Evolutionary conservation across 2,329 filamentous ascomycete genomes (phyloP), one percentile per base, ranked within the genome.

Genomic region (Cladophialophora yegresii): DNA sequence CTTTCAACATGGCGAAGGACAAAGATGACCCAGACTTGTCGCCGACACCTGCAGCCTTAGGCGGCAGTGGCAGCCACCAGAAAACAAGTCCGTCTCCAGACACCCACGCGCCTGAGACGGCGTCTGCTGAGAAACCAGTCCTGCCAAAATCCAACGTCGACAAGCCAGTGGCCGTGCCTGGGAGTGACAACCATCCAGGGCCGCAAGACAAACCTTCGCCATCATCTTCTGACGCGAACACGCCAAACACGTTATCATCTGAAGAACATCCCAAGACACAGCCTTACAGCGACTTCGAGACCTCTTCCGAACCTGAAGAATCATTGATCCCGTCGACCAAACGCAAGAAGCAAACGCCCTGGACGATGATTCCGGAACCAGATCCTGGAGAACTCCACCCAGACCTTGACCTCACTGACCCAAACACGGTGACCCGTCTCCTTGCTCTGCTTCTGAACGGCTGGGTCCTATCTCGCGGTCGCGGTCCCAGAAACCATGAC

Each of bases 401-500:
- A 5, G 55, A 60, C 40, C 12, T 68, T 22, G 61, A 68, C 61
- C 30, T 47, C 9, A 30, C 47, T 10, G 40, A 62, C 23, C 13
- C 26, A 5, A 45, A 45, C 43, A 66, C 58, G 20, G 22, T 68
- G n/a, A 55, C 53, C 13, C 63, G 61, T 45, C n/a, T 66, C n/a
- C 40, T 65, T 36, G 55, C 61, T 26, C 45, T 68, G 8, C 12
- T 49, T 4, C 55, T 56, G 30, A 43, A 20, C 22, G 61, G 58
- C 22, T 68, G 66, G 66, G 55, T 20, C 2, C n/a, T 64, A 2
- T 50, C 49, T 22, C 60, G 33, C 32, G 66, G 66, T 16, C 57
- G 56, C 9, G 66, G 66, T 28, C 66, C 66, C n/a, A 63, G 66
- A 8, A 23, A 64, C 3, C 54, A 64, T 23, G 51, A 51, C 7